These are phyloP conservation scores for Plasmodium malariae DNA, from an alignment of 169 alveolate species.

Conservation along the genomic window DNA sequence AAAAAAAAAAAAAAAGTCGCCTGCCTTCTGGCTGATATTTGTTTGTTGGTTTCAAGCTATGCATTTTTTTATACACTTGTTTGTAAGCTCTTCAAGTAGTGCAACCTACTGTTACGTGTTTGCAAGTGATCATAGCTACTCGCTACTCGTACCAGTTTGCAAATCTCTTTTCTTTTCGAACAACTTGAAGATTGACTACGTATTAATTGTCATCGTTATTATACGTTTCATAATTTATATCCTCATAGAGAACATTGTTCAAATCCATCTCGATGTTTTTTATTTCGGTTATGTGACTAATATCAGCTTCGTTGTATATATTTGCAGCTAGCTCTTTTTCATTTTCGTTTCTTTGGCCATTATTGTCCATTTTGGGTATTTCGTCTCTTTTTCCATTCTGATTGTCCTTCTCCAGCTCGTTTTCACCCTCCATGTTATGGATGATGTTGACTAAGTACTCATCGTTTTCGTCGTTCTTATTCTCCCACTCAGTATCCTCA, in stretches of 20 bases:
- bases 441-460: conserved; percentile 10
- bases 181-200: too few species aligned
- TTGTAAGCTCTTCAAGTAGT: too few species aligned
- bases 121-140: too few species aligned
- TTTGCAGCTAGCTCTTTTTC: not conserved
- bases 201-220: conserved; percentile 53
- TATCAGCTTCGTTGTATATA: conserved; percentile 3
- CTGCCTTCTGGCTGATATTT: too few species aligned
- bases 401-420: not conserved
- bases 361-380: not conserved
- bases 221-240: conserved; percentile 45
- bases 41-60: too few species aligned
- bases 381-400: not conserved
- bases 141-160: too few species aligned
- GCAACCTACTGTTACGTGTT: too few species aligned
- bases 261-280: conserved; percentile 53
- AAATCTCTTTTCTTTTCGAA: too few species aligned
- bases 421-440: not conserved
- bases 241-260: conserved; percentile 63
- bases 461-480: conserved; percentile 32
- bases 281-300: conserved; percentile 19
- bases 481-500: not conserved
- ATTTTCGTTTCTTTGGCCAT: not conserved
- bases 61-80: too few species aligned
- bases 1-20: too few species aligned